Evolutionary conservation across 192 early-diverging fungal species (phyloP), one percentile per base, ranked within the genome.

Genomic region (Podila epigama): DNA sequence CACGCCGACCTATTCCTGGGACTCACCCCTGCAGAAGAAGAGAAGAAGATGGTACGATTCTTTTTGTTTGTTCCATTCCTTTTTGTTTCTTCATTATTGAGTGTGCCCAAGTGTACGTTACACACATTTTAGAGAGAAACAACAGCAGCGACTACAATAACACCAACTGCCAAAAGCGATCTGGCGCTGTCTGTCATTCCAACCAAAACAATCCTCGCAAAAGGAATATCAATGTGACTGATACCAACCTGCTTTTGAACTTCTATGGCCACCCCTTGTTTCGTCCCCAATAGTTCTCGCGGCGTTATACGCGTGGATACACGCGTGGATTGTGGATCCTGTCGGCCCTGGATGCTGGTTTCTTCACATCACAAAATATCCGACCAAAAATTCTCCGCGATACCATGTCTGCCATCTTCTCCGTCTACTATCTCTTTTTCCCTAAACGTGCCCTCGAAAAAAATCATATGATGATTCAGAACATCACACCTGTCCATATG

Each of bases 281-380:
- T n/a, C n/a, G n/a, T n/a, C n/a, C 5, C 16, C 28, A 22, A 8
- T 53, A 81, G 63, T 63, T 77, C 50, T 65, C 59, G 58, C 69
- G 50, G 52, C 82, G 91, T 84, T 98, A 98, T 82, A 95, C 91
- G 37, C 87, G 90, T 13, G 94, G 88, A 79, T 98, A 93, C 79
- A 97, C 93, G 67, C 88, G 97, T 16, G 93, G 93, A 13, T 90
- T 95, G 0, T 97, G 94, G 92, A 79, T 97, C 35, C 71, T 95
- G 53, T 94, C 94, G 1, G 94, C 92, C 3, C 79, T 97, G n/a
- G 97, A 98, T 63, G 97, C 96, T 3, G 97, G 96, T 0, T 97
- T 96, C 81, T 90, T 95, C 66, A 96, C 94, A 0, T 93, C 94
- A 12, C 93, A 96, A 90, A 69, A 83, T 31, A 83, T 97, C 31